Conservation (phyloP, 768 basidiomycete species). For the Kwoniella shandongensis region DNA sequence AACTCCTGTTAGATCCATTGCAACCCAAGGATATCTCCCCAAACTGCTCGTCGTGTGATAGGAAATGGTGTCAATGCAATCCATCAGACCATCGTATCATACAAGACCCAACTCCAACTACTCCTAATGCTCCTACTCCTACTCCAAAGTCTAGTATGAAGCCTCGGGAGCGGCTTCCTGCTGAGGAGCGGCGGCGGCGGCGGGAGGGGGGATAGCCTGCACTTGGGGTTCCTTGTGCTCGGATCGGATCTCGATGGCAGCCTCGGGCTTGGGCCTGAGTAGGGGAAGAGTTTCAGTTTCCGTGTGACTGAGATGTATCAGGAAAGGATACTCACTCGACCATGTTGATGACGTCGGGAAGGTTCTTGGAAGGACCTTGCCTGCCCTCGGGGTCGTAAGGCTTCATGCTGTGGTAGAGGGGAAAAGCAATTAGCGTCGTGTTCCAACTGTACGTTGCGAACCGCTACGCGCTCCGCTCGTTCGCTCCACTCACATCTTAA, state of each 20-base stretch:
- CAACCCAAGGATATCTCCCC: too few species aligned
- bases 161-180: slow-evolving; percentile 23
- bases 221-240: slow-evolving; percentile 69
- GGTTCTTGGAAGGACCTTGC: slow-evolving; percentile 83
- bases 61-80: slow-evolving; percentile 6
- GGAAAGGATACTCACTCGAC: slow-evolving; percentile 62
- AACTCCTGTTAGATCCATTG: too few species aligned
- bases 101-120: slow-evolving; percentile 2
- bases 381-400: slow-evolving; percentile 89
- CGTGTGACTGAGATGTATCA: background rate
- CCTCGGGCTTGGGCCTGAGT: slow-evolving; percentile 72
- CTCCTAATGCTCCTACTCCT: background rate
- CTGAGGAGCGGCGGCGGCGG: slow-evolving; percentile 17
- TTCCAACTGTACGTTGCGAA: background rate
- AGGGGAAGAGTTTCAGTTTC: slow-evolving; percentile 1
- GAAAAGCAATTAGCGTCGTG: background rate
- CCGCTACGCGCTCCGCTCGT: too few species aligned
- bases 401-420: slow-evolving; percentile 74
- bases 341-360: slow-evolving; percentile 91
- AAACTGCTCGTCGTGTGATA: background rate
- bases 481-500: slow-evolving; percentile 81
- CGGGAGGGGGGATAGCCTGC: slow-evolving; percentile 36
- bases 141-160: slow-evolving; percentile 16
- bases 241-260: slow-evolving; percentile 81
- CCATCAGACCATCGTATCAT: slow-evolving; percentile 7